Percentiles rank a stretch among this genome's conserved stretches.
phyloP scores from a whole-genome alignment of 1,284 basidiomycete species.

The Exobasidium cylindrosporum region DNA sequence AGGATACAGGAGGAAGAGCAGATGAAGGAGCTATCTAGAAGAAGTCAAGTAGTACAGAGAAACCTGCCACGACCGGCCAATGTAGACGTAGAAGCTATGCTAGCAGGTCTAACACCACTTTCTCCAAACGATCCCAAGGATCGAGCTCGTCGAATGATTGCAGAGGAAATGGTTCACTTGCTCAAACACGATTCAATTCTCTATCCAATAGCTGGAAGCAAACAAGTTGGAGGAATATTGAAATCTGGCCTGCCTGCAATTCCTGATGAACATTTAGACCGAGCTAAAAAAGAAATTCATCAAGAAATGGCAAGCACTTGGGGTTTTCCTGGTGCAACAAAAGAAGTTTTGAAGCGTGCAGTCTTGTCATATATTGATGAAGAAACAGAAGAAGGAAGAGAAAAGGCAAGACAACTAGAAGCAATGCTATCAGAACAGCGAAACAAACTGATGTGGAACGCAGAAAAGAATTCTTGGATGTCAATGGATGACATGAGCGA shows the following conservation, averaged over 20 bases:
- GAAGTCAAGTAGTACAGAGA: conserved; percentile 77
- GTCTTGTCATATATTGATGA: conserved; percentile 15
- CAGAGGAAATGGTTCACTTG: conserved; percentile 74
- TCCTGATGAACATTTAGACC: conserved; percentile 70
- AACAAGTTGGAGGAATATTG: conserved; percentile 69
- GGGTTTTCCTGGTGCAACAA: conserved; percentile 78
- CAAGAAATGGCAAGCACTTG: conserved; percentile 66
- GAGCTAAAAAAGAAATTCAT: conserved; percentile 69
- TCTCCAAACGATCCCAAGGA: conserved; percentile 54
- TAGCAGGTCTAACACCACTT: conserved; percentile 57
- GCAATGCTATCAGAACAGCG: conserved; percentile 55
- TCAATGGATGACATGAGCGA: conserved; percentile 64
- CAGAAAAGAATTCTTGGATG: conserved; percentile 66
- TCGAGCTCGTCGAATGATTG: conserved; percentile 67
- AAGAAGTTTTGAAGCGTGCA: conserved; percentile 67
- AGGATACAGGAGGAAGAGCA: conserved; percentile 69
- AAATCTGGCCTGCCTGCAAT: conserved; percentile 60
- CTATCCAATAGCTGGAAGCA: conserved; percentile 79
- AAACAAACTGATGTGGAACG: conserved; percentile 66
- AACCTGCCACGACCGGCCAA: conserved; percentile 81
- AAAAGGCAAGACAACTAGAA: conserved; percentile 65
- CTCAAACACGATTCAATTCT: conserved; percentile 84
- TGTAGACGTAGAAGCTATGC: conserved; percentile 69
- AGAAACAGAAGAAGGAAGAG: conserved; percentile 58
- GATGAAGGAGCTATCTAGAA: conserved; percentile 68